Evolutionary conservation across 1,284 basidiomycete genomes (phyloP).

Genomic region (Ceratobasidium sp.): DNA sequence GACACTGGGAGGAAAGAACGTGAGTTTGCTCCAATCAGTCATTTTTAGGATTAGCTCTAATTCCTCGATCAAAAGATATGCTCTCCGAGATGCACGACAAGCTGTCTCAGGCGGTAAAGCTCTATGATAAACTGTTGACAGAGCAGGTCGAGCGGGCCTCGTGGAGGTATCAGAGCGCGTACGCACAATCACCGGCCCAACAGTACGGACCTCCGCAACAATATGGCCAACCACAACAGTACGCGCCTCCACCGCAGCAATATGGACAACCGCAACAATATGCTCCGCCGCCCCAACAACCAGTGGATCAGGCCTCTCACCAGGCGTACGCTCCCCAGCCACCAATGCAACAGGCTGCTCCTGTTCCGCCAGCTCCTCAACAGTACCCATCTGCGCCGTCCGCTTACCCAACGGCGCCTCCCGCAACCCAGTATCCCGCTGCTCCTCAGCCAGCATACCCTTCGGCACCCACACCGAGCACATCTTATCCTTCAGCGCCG

Average conservation of each 20-base stretch:
- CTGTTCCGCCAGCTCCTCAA: slow-evolving; percentile 13
- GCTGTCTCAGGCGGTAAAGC: slow-evolving; percentile 85
- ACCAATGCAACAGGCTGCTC: background rate
- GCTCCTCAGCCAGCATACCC: slow-evolving; percentile 10
- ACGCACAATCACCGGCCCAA: slow-evolving; percentile 40
- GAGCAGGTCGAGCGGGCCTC: slow-evolving; percentile 77
- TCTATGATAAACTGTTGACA: slow-evolving; percentile 88
- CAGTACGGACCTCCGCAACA: slow-evolving; percentile 49
- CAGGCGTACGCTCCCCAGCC: background rate
- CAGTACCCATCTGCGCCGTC: slow-evolving; percentile 16
- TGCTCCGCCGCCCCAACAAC: slow-evolving; percentile 39
- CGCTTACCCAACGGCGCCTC: background rate
- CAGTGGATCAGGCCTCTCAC: background rate
- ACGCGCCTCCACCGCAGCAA: slow-evolving; percentile 39
- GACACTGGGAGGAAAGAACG: slow-evolving; percentile 88
- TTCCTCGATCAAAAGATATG: slow-evolving; percentile 62
- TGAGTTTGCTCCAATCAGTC: slow-evolving; percentile 53
- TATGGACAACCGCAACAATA: slow-evolving; percentile 41
- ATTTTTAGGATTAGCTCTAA: background rate
- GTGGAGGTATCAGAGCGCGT: slow-evolving; percentile 57
- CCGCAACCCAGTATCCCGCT: slow-evolving; percentile 2
- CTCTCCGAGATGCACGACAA: slow-evolving; percentile 94
- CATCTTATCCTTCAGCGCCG: slow-evolving; percentile 11
- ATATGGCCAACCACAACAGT: slow-evolving; percentile 45
- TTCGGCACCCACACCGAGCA: background rate